phyloP scores from a whole-genome alignment of 2,329 filamentous ascomycete genomes.

The Nectriaceae sp. region DNA sequence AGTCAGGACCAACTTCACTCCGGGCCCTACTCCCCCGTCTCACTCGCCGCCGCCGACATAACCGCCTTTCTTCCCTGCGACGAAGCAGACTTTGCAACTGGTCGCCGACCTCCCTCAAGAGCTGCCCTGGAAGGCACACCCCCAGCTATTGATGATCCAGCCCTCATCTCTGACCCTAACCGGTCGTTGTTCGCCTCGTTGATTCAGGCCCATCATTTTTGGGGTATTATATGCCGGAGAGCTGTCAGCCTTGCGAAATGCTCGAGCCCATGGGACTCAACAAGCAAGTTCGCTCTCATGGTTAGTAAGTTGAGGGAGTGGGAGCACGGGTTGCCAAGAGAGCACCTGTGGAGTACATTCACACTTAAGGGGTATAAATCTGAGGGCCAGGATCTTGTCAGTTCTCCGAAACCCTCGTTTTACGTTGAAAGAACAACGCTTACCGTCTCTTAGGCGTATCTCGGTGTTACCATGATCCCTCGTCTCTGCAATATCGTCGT shows the following conservation, averaged over 20 bases:
- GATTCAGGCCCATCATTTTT: conserved; percentile 56
- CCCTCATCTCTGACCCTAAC: conserved; percentile 42
- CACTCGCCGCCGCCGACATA: conserved; percentile 54
- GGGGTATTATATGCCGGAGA: conserved; percentile 53
- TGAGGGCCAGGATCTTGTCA: conserved; percentile 51
- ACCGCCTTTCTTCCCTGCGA: conserved; percentile 55
- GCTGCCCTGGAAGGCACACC: conserved; percentile 56
- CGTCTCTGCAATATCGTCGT: conserved; percentile 59
- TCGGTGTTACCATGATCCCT: conserved; percentile 56
- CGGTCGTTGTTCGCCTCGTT: conserved; percentile 57
- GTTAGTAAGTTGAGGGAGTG: conserved; percentile 46
- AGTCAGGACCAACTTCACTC: conserved; percentile 60
- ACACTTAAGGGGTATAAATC: conserved; percentile 48
- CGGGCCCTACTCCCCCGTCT: conserved; percentile 52
- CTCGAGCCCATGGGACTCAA: conserved; percentile 46
- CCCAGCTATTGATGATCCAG: conserved; percentile 48
- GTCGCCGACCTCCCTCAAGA: conserved; percentile 48
- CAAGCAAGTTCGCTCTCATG: conserved; percentile 50
- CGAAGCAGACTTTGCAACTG: conserved; percentile 53
- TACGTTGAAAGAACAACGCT: background rate
- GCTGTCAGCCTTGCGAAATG: conserved; percentile 47
- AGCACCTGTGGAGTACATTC: conserved; percentile 48
- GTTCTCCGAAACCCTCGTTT: conserved; percentile 9
- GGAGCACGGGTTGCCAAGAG: conserved; percentile 48
- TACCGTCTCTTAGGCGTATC: conserved; percentile 46